Percentiles rank a stretch among this genome's conserved stretches.
Evolutionary conservation across 2,329 filamentous ascomycete genomes (phyloP).

Genomic region (Nothophaeocryptopus gaeumannii): DNA sequence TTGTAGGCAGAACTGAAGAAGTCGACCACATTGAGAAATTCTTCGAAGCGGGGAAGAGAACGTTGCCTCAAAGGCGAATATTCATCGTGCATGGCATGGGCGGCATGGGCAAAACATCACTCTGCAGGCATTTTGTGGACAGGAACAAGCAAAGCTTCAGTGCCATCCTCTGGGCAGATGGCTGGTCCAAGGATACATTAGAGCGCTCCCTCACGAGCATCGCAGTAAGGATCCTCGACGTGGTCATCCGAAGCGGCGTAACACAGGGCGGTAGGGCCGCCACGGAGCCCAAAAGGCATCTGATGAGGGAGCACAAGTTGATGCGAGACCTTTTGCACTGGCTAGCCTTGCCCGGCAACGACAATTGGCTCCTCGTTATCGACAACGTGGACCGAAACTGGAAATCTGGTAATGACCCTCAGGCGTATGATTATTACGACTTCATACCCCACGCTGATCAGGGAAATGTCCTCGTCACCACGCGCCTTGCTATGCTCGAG

Average conservation of each 20-base stretch:
- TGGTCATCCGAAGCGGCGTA: no score
- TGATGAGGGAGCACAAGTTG: no score
- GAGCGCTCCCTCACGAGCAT: background rate
- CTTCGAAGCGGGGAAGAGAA: no score
- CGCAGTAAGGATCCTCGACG: no score
- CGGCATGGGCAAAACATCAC: constrained; percentile 33
- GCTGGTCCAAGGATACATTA: background rate
- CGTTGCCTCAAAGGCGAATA: background rate
- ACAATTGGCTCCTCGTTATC: constrained; percentile 35
- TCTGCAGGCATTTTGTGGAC: constrained; percentile 15
- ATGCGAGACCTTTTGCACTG: background rate
- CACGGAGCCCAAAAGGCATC: no score
- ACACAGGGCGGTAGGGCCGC: no score
- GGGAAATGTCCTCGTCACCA: constrained; percentile 33
- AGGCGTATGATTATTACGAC: constrained; percentile 24
- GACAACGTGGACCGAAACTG: constrained; percentile 35
- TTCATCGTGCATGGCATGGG: constrained; percentile 29
- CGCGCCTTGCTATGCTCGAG: constrained; percentile 14
- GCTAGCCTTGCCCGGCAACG: background rate
- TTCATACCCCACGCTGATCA: constrained; percentile 23
- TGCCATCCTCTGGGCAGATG: background rate
- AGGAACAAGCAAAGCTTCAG: background rate
- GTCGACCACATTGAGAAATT: no score
- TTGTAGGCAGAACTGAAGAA: background rate
- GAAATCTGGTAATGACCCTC: constrained; percentile 4